Evolutionary conservation across 2,329 filamentous ascomycete species (phyloP), one percentile per base, ranked within the genome.

Genomic region (Hortaea werneckii): DNA sequence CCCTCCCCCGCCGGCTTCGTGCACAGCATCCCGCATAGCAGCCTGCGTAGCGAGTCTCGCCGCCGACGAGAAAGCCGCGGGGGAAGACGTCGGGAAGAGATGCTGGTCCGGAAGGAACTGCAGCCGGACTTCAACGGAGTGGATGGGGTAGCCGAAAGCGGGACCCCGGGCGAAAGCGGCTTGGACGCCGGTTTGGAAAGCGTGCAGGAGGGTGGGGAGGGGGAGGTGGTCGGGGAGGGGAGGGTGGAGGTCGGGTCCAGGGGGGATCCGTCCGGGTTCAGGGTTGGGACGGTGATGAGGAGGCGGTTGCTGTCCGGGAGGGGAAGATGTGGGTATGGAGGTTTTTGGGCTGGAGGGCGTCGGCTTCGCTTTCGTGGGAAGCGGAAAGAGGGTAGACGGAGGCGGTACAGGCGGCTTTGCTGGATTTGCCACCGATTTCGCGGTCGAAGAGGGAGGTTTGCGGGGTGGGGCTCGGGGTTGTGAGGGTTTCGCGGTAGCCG

Each of bases 141-240:
- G 85, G 45, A 96, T 69, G 0, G 89, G 87, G 53, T 87, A 89
- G 12, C 77, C 79, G 49, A 87, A 82, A 41, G 83, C 79, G 0
- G 92, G 90, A 0, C 92, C 92, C 27, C 89, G 81, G 6, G 89
- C 83, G 7, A 96, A 74, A 5, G 87, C 90, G 26, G 89, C 87
- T 20, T 85, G 76, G 28, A 83, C 84, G 29, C 92, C 92, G 55
- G 87, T 92, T 51, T 83, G 73, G 12, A 95, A 76, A 39, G 75
- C 64, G 61, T 68, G 65, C 44, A 75, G 62, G 50, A 81, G 56
- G 11, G 68, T 59, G 47, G 68, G 51, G 41, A 78, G 45, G 46
- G 75, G 65, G 53, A 81, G 59, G 57, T 77, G 66, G 61, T 78
- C 45, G 56, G 76, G 71, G 65, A 83, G 65, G 37, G 64, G 42